Percentiles rank a stretch among this genome's conserved stretches.
Evolutionary conservation across 305 asterid species (phyloP).

Genomic region (Striga hermonthica): DNA sequence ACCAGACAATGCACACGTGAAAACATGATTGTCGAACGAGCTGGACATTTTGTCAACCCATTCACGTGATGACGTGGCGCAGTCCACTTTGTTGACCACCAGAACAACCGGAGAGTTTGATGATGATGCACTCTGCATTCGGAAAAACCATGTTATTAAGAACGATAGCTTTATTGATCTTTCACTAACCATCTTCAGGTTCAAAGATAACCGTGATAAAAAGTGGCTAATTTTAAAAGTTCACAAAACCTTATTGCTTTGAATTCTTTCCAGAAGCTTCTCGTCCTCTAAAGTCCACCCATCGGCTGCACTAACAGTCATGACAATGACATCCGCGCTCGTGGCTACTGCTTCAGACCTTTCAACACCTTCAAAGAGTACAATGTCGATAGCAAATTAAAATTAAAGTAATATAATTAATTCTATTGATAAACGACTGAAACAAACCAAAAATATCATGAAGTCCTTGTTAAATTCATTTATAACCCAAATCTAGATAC

Average conservation of each 20-base stretch:
- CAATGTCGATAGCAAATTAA: conserved; percentile 7
- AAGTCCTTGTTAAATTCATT: too few species aligned
- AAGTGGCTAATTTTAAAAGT: neutral
- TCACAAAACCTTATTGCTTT: conserved; percentile 54
- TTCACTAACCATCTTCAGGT: too few species aligned
- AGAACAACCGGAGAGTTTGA: conserved; percentile 63
- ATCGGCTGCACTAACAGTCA: conserved; percentile 82
- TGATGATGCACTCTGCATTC: conserved; percentile 55
- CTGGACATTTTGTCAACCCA: conserved; percentile 40
- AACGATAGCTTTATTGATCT: conserved; percentile 2
- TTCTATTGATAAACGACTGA: too few species aligned
- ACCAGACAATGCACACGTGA: conserved; percentile 84
- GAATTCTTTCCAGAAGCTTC: conserved; percentile 65
- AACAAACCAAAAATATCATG: too few species aligned
- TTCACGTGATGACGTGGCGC: conserved; percentile 49
- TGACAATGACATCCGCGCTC: conserved; percentile 74
- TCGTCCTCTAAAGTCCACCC: conserved; percentile 86
- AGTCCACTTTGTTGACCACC: conserved; percentile 83
- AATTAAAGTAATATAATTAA: neutral
- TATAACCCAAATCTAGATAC: too few species aligned
- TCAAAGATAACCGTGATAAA: too few species aligned
- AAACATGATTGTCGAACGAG: conserved; percentile 52
- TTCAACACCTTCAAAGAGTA: conserved; percentile 59
- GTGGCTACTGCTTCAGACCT: conserved; percentile 87
- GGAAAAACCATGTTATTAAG: neutral